Evolutionary conservation across 2,329 filamentous ascomycete genomes (phyloP), one percentile per base, ranked within the genome.

Genomic region (Fusarium paranaense): DNA sequence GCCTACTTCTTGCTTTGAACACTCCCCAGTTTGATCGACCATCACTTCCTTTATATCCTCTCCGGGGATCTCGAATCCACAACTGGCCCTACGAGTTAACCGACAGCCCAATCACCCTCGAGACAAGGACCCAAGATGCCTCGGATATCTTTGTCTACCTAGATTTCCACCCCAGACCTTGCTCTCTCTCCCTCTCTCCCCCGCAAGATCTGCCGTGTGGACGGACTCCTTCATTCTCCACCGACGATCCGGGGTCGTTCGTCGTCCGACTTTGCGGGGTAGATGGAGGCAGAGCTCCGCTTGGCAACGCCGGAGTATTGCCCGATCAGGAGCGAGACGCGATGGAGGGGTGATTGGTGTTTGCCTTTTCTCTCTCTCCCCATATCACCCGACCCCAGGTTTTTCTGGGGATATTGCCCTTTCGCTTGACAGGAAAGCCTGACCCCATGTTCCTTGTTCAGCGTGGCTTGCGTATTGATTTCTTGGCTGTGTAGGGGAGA

Each of bases 241-340:
- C 66, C 45, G 65, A 61, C 42, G 62, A 70, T 68, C 66, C 63
- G 65, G 69, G 70, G 71, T 70, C 16, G 45, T 50, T 38, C n/a
- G 50, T 68, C 67, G 67, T 69, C 68, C 67, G 72, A 74, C 62
- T 76, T 73, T 78, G 76, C 75, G 76, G 76, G 76, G 76, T 78
- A 78, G 57, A 27, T 60, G 47, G 60, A 59, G 50, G 38, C 27
- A 62, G 14, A 37, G 27, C 42, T 40, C 62, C 32, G 57, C 71
- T 71, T 78, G 71, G 73, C 72, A 35, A 59, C 27, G 58, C 35
- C 74, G 76, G 76, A 70, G 73, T 50, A 76, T 54, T 78, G 68
- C 76, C 76, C 62, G 45, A 74, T 76, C 73, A 42, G 71, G 76
- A 61, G 40, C 50, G 65, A 76, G 71, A 71, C 57, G 74, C 76